Conservation (phyloP, 2,329 filamentous ascomycete species). For the Zasmidium angulare region DNA sequence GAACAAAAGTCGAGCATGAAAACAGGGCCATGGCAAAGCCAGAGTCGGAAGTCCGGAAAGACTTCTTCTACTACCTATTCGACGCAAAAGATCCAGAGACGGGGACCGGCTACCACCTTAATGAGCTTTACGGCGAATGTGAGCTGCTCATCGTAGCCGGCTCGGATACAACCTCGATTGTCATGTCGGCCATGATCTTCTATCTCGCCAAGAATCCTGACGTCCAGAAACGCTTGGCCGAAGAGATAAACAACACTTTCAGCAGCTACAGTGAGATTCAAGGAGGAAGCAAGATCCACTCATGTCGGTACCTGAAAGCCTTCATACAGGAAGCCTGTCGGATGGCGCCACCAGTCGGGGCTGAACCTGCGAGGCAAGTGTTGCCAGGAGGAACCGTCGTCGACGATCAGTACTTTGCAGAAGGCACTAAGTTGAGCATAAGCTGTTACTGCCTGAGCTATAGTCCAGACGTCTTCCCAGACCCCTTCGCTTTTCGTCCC, state of each 20-base stretch:
- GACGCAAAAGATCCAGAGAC: slow-evolving; percentile 25
- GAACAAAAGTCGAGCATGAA: slow-evolving; percentile 36
- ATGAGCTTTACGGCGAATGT: slow-evolving; percentile 22
- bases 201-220: slow-evolving; percentile 32
- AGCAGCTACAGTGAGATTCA: slow-evolving; percentile 29
- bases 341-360: slow-evolving; percentile 42
- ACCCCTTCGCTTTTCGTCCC: slow-evolving; percentile 31
- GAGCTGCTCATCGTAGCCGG: slow-evolving; percentile 25
- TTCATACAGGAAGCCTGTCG: slow-evolving; percentile 48
- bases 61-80: slow-evolving; percentile 25
- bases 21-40: slow-evolving; percentile 1
- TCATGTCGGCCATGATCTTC: slow-evolving; percentile 33
- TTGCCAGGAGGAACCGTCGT: slow-evolving; percentile 28
- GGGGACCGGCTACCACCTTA: slow-evolving; percentile 17
- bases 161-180: slow-evolving; percentile 32
- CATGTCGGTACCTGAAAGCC: slow-evolving; percentile 42
- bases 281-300: slow-evolving; percentile 30
- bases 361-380: slow-evolving; percentile 33
- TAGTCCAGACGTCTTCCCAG: slow-evolving; percentile 31
- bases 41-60: slow-evolving; percentile 8
- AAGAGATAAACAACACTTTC: slow-evolving; percentile 36
- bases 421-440: slow-evolving; percentile 30
- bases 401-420: slow-evolving; percentile 32
- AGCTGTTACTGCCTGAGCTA: slow-evolving; percentile 33
- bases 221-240: slow-evolving; percentile 28